Percentiles rank a stretch among this genome's conserved stretches.
Evolutionary conservation across 208 protist genomes (phyloP).

Genomic region (Leishmania amazonensis): DNA sequence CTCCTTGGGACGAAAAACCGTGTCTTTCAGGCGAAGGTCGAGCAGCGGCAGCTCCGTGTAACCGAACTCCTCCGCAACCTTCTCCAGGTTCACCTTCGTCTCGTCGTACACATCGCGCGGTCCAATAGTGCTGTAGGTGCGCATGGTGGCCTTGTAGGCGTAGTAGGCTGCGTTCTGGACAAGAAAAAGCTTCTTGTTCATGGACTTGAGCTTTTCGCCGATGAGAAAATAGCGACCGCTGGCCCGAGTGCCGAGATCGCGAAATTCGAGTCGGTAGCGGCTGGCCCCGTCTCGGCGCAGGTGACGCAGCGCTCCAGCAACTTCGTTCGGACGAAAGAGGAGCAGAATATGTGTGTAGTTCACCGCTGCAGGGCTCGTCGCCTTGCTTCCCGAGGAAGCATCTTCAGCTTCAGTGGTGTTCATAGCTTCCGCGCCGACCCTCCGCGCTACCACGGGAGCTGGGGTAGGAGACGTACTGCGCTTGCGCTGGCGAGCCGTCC

Average conservation of each 20-base stretch:
- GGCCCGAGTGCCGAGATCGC: conserved; percentile 22
- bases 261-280: conserved; percentile 26
- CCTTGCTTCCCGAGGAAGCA: neutral
- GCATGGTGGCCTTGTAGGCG: conserved; percentile 73
- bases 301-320: conserved; percentile 35
- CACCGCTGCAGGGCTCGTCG: neutral
- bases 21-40: conserved; percentile 77
- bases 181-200: conserved; percentile 67
- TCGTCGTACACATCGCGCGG: conserved; percentile 67
- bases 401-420: neutral
- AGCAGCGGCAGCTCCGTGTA: conserved; percentile 68
- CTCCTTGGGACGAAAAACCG: conserved; percentile 70
- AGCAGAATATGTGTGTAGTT: conserved; percentile 58
- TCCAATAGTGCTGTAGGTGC: conserved; percentile 62
- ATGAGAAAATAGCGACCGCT: conserved; percentile 43
- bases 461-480: conserved; percentile 38
- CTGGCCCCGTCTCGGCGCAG: conserved; percentile 28
- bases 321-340: conserved; percentile 67
- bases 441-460: neutral
- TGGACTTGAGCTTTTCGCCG: conserved; percentile 55
- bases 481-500: conserved; percentile 32
- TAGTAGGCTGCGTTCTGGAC: conserved; percentile 63
- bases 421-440: neutral
- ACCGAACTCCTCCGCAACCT: conserved; percentile 74
- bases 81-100: conserved; percentile 44